These are phyloP conservation scores for Cladophialophora exuberans DNA, from an alignment of 2,329 filamentous ascomycete species.

Conservation along the genomic window DNA sequence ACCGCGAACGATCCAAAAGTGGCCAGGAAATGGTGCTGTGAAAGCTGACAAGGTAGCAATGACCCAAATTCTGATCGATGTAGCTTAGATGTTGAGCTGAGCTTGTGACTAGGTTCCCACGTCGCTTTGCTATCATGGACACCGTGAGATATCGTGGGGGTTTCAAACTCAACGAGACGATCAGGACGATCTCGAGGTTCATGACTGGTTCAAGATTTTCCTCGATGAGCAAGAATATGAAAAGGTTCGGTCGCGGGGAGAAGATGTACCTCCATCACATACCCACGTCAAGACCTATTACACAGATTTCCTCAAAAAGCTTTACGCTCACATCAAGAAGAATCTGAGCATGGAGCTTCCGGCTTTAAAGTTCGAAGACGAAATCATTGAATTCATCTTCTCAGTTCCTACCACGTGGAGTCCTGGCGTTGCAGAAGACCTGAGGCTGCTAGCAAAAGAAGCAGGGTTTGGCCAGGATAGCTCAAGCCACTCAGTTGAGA, in stretches of 20 bases:
- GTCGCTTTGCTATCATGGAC: slow-evolving; percentile 3
- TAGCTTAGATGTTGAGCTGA: slow-evolving; percentile 23
- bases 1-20: slow-evolving; percentile 41
- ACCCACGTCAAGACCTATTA: slow-evolving; percentile 37
- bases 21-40: slow-evolving; percentile 38
- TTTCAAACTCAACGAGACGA: slow-evolving; percentile 7
- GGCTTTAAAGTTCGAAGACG: slow-evolving; percentile 35
- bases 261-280: slow-evolving; percentile 30
- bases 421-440: slow-evolving; percentile 42
- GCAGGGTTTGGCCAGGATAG: slow-evolving; percentile 37
- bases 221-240: slow-evolving; percentile 15
- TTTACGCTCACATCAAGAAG: slow-evolving; percentile 39
- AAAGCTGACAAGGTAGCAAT: slow-evolving; percentile 41
- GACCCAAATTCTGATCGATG: too few species aligned
- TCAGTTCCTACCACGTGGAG: slow-evolving; percentile 50
- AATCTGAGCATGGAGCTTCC: slow-evolving; percentile 33
- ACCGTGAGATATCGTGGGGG: not conserved
- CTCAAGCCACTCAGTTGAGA: slow-evolving; percentile 43
- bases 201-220: slow-evolving; percentile 24
- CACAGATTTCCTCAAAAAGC: slow-evolving; percentile 39
- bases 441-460: slow-evolving; percentile 35
- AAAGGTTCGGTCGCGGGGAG: slow-evolving; percentile 4
- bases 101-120: slow-evolving; percentile 27
- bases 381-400: slow-evolving; percentile 45
- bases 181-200: slow-evolving; percentile 11